Percentiles rank a stretch among this genome's conserved stretches.
phyloP scores from a whole-genome alignment of 148 eudicot genomes.

The Cornus florida region DNA sequence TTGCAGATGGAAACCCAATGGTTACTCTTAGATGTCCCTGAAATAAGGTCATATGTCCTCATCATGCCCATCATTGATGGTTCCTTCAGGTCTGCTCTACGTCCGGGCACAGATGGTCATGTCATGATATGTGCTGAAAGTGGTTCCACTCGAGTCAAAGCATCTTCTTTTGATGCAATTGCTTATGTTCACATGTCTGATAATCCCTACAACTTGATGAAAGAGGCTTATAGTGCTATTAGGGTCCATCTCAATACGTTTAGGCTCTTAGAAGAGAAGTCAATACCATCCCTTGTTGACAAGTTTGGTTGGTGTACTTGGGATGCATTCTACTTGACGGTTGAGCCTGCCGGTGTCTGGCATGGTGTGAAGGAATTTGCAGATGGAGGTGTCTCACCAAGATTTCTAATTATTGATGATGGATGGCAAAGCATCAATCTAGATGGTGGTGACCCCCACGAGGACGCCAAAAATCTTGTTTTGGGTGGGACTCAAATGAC shows the following conservation, averaged over 20 bases:
- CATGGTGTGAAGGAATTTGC: conserved; percentile 50
- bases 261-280: conserved; percentile 59
- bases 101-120: conserved; percentile 50
- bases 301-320: conserved; percentile 82
- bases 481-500: conserved; percentile 71
- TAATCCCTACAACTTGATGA: conserved; percentile 63
- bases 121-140: conserved; percentile 54
- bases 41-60: conserved; percentile 45
- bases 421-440: conserved; percentile 66
- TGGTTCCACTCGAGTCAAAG: conserved; percentile 43
- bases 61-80: conserved; percentile 57
- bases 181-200: conserved; percentile 63
- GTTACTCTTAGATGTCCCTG: conserved; percentile 60
- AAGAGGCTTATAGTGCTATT: conserved; percentile 57
- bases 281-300: conserved; percentile 40
- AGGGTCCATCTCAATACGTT: conserved; percentile 63
- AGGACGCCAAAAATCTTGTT: conserved; percentile 45
- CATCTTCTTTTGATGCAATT: conserved; percentile 46
- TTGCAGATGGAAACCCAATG: conserved; percentile 71
- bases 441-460: conserved; percentile 36
- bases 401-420: conserved; percentile 67
- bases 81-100: conserved; percentile 56
- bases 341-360: conserved; percentile 61
- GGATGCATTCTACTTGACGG: conserved; percentile 67
- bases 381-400: conserved; percentile 40